Percentiles rank a stretch among this genome's conserved stretches.
Evolutionary conservation across 495 filamentous ascomycete species (phyloP).

Genomic region (Aspergillus homomorphus): DNA sequence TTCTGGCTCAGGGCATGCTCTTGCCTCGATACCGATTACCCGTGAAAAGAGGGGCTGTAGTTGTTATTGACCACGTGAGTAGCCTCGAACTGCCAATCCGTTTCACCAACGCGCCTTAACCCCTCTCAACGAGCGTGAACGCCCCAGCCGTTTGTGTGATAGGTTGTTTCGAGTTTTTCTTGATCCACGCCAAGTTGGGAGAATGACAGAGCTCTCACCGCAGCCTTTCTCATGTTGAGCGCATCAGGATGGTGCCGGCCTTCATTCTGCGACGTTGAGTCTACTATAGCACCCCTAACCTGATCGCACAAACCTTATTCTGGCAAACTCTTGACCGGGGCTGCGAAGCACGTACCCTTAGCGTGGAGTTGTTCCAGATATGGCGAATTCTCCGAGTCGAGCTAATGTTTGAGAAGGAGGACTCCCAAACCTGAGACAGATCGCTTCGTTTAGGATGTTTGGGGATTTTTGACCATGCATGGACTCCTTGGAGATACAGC

Average conservation of each 20-base stretch:
- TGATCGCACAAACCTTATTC: constrained; percentile 16
- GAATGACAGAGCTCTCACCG: not conserved
- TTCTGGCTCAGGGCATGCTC: not conserved
- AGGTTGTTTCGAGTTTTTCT: constrained; percentile 1
- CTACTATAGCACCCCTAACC: constrained; percentile 11
- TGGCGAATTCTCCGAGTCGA: constrained; percentile 21
- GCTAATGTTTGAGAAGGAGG: constrained; percentile 17
- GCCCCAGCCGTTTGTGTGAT: not conserved
- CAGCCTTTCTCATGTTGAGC: not conserved
- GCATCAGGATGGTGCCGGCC: not conserved
- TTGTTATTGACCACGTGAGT: not conserved
- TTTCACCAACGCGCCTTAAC: constrained; percentile 4
- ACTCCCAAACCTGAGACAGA: constrained; percentile 15
- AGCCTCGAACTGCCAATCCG: not conserved
- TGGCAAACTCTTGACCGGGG: constrained; percentile 2
- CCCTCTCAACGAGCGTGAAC: not conserved
- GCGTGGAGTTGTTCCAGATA: constrained; percentile 19
- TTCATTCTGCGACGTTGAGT: constrained; percentile 9
- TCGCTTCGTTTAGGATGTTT: constrained; percentile 3
- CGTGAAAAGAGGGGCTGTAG: constrained; percentile 8
- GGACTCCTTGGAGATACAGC: not conserved
- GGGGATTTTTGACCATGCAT: not conserved
- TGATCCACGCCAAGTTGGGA: not conserved
- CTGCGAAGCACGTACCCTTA: constrained; percentile 14
- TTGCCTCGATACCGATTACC: not conserved